Evolutionary conservation across 2,329 filamentous ascomycete species (phyloP).

Genomic region (Ceratocystis albifundus): DNA sequence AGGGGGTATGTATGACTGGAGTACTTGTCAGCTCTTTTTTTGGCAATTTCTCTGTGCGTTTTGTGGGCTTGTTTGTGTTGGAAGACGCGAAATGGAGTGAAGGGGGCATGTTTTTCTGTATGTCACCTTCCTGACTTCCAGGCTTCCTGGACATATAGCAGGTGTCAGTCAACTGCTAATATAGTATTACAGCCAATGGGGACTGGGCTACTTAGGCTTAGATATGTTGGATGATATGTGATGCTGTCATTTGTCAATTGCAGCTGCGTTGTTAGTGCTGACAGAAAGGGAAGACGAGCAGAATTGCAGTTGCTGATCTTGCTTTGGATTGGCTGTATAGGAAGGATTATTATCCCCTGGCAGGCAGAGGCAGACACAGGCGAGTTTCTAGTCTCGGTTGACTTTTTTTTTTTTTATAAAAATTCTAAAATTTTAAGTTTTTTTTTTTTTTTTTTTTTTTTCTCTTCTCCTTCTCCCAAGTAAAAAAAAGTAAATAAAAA

Average conservation of each 20-base stretch:
- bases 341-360: neutral
- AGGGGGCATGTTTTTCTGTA: neutral
- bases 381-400: neutral
- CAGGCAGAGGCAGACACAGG: neutral
- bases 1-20: too few species aligned
- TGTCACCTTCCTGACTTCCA: neutral
- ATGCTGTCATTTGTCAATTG: slow-evolving; percentile 2
- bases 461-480: neutral
- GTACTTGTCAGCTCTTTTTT: slow-evolving; percentile 10
- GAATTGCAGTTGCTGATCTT: neutral
- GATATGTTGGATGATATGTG: neutral
- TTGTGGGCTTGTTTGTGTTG: neutral
- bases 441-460: too few species aligned
- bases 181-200: neutral
- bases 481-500: neutral
- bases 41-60: slow-evolving; percentile 10
- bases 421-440: too few species aligned
- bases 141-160: neutral
- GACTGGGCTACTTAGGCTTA: neutral
- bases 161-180: neutral
- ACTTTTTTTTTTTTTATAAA: too few species aligned
- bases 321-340: slow-evolving; percentile 1
- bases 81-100: too few species aligned
- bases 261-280: neutral
- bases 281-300: neutral